Percentiles rank a stretch among this genome's conserved stretches.
phyloP scores from a whole-genome alignment of 192 early-diverging fungal genomes.

The Coemansia biformis region DNA sequence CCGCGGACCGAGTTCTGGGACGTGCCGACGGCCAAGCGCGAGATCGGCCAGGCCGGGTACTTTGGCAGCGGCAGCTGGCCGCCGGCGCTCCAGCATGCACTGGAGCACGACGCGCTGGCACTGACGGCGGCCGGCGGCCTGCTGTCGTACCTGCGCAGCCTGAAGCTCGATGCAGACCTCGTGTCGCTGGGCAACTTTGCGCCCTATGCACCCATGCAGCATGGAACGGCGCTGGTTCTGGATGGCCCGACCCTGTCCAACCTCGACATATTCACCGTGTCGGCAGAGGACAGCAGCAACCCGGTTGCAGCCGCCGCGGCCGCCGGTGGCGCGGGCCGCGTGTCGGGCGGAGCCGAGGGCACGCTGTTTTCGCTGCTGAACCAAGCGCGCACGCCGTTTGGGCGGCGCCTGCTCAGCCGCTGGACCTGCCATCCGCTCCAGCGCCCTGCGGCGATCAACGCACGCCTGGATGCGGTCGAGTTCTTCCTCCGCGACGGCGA shows the following conservation, averaged over 20 bases:
- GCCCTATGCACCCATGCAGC: slow-evolving; percentile 77
- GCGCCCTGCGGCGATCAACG: slow-evolving; percentile 63
- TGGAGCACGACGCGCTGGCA: slow-evolving; percentile 31
- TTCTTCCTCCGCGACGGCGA: slow-evolving; percentile 60
- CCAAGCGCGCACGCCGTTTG: slow-evolving; percentile 83
- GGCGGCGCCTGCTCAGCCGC: slow-evolving; percentile 67
- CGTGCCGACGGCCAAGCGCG: slow-evolving; percentile 22
- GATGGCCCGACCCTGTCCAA: slow-evolving; percentile 93
- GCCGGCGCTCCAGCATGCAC: slow-evolving; percentile 35
- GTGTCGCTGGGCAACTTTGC: slow-evolving; percentile 80
- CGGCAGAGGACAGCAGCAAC: slow-evolving; percentile 54
- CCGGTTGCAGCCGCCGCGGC: not conserved
- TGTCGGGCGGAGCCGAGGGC: slow-evolving; percentile 50
- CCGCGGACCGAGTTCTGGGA: slow-evolving; percentile 54
- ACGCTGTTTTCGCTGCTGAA: slow-evolving; percentile 83
- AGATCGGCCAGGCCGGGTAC: slow-evolving; percentile 30
- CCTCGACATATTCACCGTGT: slow-evolving; percentile 86
- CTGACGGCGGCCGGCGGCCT: slow-evolving; percentile 68
- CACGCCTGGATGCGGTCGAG: slow-evolving; percentile 83
- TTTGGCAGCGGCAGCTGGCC: slow-evolving; percentile 52
- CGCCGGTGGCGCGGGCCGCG: slow-evolving; percentile 1
- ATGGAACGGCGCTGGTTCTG: slow-evolving; percentile 68
- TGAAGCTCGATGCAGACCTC: slow-evolving; percentile 82
- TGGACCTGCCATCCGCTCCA: slow-evolving; percentile 92
- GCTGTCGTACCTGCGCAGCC: slow-evolving; percentile 79